Base-by-base conservation (phyloP, 2,329 filamentous ascomycete genomes). In the Ascochyta fabae region DNA sequence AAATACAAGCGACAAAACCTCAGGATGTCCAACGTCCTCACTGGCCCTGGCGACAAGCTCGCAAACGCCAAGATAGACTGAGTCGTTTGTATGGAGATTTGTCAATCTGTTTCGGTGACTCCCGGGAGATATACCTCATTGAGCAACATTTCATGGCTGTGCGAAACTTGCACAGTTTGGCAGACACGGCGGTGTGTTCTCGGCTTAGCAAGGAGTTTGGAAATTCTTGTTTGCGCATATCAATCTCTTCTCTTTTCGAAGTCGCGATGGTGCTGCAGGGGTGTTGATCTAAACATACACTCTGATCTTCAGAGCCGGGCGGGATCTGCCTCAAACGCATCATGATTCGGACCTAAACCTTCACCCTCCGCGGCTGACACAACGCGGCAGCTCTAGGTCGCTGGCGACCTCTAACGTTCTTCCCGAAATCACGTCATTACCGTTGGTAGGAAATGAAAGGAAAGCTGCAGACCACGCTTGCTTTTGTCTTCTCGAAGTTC, bases 11-110 rank as follows among this genome's bases (percentile, higher is more conserved):
- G 86, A 58, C 83, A 86, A 16, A 85, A 87, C 39, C 79, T 91
- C 57, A 86, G 87, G 56, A 85, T 95, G 61, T 88, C 91, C 60
- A 96, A 96, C 76, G 94, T 96, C 65, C 82, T 96, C 51, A 85
- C 83, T 61, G 89, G 88, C 56, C 88, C 90, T 10, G 83, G 82
- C 48, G 84, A 86, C 46, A 83, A 84, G 67, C 80, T 94, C 39
- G 86, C 87, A 56, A 86, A 83, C 67, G 90, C 90, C 19, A 91
- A 91, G 78, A 86, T 92, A 67, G 90, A 94, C 75, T 92, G 56
- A 59, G 31, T 38, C 19, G 47, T 48, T 49, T 63, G 66, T 68
- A 44, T 67, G 53, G 61, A 56, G 61, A 73, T 73, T 73, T 71
- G 70, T 74, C 71, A 73, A 46, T 35, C 36, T 52, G 70, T 68